Percentiles rank a stretch among this genome's conserved stretches.
These are phyloP conservation scores for Beta macrorhiza DNA, from an alignment of 179 eudicot species.

Conservation along the genomic window DNA sequence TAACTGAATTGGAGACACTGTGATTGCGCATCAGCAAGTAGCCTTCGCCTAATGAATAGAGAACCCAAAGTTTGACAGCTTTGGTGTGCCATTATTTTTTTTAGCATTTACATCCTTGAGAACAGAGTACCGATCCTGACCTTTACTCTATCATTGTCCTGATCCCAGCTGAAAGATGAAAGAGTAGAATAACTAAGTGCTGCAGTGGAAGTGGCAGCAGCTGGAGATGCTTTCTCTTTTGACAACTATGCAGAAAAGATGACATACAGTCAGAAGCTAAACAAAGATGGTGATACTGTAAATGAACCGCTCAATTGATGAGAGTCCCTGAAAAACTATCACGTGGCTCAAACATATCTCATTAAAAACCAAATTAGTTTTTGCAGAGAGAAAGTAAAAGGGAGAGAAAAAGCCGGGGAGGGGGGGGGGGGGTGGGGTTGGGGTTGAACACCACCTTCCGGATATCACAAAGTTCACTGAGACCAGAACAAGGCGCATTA, in stretches of 20 bases:
- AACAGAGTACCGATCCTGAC: conserved; percentile 28
- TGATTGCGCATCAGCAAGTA: no score
- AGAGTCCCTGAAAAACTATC: no score
- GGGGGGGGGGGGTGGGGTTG: no score
- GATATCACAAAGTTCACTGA: not conserved
- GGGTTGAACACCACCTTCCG: not conserved
- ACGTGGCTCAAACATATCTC: not conserved
- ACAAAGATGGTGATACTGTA: not conserved
- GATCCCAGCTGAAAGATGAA: conserved; percentile 95
- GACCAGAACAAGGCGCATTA: not conserved
- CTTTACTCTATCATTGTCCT: conserved; percentile 85
- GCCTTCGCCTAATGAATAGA: not conserved
- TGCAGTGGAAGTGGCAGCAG: conserved; percentile 37
- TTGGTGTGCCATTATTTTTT: not conserved
- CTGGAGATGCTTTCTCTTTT: conserved; percentile 41
- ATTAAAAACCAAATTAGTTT: not conserved
- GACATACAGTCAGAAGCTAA: not conserved
- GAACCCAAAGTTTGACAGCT: not conserved
- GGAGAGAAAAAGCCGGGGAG: no score
- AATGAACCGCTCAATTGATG: not conserved
- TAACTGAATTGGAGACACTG: no score
- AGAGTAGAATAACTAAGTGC: conserved; percentile 53
- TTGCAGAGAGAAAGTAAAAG: not conserved
- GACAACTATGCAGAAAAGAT: conserved; percentile 42
- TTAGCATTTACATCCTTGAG: no score